Conservation (phyloP, 495 filamentous ascomycete genomes). For the Durotheca rogersii region DNA sequence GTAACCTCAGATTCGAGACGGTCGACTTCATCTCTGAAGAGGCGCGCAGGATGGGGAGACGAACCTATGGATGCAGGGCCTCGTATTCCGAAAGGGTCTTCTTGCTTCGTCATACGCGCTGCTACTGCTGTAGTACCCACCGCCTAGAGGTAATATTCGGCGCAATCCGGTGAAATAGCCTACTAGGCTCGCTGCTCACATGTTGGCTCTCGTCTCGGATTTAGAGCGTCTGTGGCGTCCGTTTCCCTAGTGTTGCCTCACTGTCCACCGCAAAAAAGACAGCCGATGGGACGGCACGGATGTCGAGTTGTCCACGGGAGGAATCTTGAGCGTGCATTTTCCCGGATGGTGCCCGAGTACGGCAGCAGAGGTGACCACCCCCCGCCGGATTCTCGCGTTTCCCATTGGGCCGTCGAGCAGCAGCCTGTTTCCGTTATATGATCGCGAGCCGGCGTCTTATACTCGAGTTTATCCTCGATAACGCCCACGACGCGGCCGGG, state of each 20-base stretch:
- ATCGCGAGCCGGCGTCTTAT: too few relatives aligned
- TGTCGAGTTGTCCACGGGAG: constrained; percentile 20
- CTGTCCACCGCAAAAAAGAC: constrained; percentile 8
- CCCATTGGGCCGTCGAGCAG: background rate
- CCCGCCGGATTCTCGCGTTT: background rate
- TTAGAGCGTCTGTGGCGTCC: background rate
- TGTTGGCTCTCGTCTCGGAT: constrained; percentile 1
- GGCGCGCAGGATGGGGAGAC: too few relatives aligned
- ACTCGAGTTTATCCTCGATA: too few relatives aligned
- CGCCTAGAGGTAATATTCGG: too few relatives aligned
- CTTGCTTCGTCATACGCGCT: too few relatives aligned
- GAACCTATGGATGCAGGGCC: background rate
- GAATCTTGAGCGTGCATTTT: constrained; percentile 16
- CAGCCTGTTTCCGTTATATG: too few relatives aligned
- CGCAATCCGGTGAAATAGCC: too few relatives aligned
- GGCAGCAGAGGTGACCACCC: background rate
- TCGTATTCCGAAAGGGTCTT: background rate
- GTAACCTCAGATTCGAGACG: background rate
- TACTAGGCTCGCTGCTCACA: too few relatives aligned
- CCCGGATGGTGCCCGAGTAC: constrained; percentile 10
- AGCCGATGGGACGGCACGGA: background rate
- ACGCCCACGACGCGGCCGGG: too few relatives aligned
- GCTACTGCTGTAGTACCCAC: too few relatives aligned
- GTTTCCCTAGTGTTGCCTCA: constrained; percentile 1
- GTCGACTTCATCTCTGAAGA: constrained; percentile 1